These are phyloP conservation scores for Bryoglossum gracile DNA, from an alignment of 495 filamentous ascomycete genomes.

Conservation along the genomic window DNA sequence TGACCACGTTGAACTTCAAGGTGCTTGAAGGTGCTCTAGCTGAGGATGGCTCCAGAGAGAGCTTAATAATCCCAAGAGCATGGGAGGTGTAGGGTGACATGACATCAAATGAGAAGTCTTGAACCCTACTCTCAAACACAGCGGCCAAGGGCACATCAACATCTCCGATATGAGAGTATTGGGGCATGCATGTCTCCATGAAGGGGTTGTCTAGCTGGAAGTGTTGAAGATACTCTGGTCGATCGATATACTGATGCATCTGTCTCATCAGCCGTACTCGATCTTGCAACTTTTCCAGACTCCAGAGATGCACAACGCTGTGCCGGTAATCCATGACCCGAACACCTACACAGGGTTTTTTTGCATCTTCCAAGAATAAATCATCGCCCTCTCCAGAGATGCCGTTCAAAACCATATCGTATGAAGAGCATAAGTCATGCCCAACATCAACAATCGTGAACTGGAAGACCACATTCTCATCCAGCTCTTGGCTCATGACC, in stretches of 20 bases:
- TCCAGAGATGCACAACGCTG: conserved; percentile 86
- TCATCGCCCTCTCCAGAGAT: conserved; percentile 85
- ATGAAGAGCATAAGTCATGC: conserved; percentile 83
- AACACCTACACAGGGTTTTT: conserved; percentile 85
- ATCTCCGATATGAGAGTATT: conserved; percentile 89
- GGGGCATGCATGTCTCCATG: conserved; percentile 78
- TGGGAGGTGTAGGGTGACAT: conserved; percentile 86
- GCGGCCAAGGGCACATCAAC: conserved; percentile 88
- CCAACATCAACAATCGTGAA: conserved; percentile 87
- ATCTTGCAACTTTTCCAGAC: conserved; percentile 81
- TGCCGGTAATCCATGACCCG: conserved; percentile 90
- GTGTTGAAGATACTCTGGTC: conserved; percentile 85
- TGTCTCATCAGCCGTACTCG: conserved; percentile 88
- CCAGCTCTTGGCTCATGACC: conserved; percentile 95
- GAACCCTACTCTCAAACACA: conserved; percentile 90
- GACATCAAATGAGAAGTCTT: conserved; percentile 88
- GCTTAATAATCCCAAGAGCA: conserved; percentile 78
- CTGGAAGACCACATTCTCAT: conserved; percentile 90
- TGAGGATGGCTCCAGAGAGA: conserved; percentile 89
- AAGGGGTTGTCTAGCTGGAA: conserved; percentile 78
- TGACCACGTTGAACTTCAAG: conserved; percentile 96
- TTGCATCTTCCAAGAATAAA: conserved; percentile 67
- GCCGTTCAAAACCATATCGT: conserved; percentile 91
- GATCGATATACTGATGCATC: conserved; percentile 91
- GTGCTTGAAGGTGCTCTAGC: conserved; percentile 88